Evolutionary conservation across 1,284 basidiomycete genomes (phyloP), one percentile per base, ranked within the genome.

Genomic region (Ganoderma lucidum): DNA sequence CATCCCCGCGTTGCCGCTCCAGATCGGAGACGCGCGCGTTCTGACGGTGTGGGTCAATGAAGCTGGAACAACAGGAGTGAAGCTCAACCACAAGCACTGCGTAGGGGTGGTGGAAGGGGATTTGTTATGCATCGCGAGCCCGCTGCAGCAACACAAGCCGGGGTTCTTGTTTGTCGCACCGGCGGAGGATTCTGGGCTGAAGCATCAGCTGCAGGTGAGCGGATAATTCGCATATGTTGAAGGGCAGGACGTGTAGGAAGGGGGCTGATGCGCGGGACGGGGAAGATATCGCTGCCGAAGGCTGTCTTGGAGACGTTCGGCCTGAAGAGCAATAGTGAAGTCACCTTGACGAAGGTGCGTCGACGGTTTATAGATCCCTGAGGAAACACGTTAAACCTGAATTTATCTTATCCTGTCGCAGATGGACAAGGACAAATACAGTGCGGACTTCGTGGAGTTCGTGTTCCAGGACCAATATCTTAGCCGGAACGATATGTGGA

Each of bases 401-500:
- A 61, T 15, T 14, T 61, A 8, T 41, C 15, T 9, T 61, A 60
- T 10, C 65, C 37, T 69, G 61, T 12, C 65, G 37, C 70, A 95
- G 93, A 89, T 95, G 37, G 87, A 93, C 72, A 88, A 87, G 70
- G 81, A 84, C 6, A 81, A 83, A 45, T 89, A 88, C 73, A 86
- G 85, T 51, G 94, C 94, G 1, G 93, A 96, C 72, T 94, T 93
- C 77, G 86, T 97, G 64, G 96, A 98, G 76, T 87, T 98, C 65
- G 90, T 90, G 61, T 98, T 98, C 78, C 92, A 94, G 74, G 96
- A 97, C 77, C 95, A 96, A 78, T 97, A 97, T 77, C 85, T 97
- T 12, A 96, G 95, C 32, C 89, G 96, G 64, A 95, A 94, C 66
- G 96, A 97, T 75, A 96, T 97, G 95, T 97, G 96, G 93, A 86